Evolutionary conservation across 148 eudicot species (phyloP).

Genomic region (Rhododendron mucronatum): DNA sequence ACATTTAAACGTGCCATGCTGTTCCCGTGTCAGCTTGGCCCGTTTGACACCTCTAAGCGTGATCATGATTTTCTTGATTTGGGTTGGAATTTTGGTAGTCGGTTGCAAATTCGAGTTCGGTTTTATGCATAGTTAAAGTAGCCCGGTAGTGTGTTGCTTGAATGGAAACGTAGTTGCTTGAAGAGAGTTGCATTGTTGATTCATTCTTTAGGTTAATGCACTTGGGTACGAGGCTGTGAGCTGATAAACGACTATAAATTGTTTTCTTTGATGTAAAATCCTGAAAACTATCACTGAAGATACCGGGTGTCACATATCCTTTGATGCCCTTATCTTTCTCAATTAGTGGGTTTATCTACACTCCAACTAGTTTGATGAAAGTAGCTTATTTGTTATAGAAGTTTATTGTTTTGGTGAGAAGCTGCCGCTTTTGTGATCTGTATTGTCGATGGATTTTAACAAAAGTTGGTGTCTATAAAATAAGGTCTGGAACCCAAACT

Average conservation of each 20-base stretch:
- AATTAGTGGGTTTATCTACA: background rate
- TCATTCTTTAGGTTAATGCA: background rate
- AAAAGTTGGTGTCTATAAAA: background rate
- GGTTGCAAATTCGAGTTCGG: background rate
- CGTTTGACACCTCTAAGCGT: no score
- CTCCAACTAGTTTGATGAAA: background rate
- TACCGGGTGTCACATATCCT: background rate
- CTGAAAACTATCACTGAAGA: background rate
- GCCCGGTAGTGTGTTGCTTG: background rate
- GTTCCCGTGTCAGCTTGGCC: no score
- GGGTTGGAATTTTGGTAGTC: background rate
- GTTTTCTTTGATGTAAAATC: background rate
- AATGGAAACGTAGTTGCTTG: background rate
- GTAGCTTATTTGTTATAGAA: background rate
- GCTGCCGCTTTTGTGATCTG: background rate
- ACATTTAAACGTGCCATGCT: no score
- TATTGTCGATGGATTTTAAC: background rate
- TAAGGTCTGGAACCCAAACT: background rate
- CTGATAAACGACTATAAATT: background rate
- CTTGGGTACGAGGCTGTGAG: background rate
- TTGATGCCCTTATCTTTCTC: background rate
- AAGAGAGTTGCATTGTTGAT: background rate
- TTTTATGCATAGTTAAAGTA: background rate
- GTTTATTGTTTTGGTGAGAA: background rate
- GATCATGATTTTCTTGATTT: background rate